These are phyloP conservation scores for Danielia reshetovae DNA, from an alignment of 805 yeast genomes.

Conservation along the genomic window DNA sequence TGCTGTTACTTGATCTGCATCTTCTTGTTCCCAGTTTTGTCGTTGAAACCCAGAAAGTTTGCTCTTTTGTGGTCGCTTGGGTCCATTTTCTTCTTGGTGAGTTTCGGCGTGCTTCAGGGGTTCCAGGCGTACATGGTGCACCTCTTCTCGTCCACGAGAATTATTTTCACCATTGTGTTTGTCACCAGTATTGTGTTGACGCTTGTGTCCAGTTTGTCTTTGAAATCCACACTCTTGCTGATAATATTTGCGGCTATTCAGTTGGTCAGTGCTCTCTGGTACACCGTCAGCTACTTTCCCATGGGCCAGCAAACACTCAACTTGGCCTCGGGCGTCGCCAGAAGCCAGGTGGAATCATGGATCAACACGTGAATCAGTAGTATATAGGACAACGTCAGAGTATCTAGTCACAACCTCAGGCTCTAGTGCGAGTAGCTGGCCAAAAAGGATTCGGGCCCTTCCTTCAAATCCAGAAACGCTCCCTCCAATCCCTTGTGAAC, in stretches of 20 bases:
- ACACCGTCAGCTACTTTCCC: conserved; percentile 46
- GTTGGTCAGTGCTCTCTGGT: conserved; percentile 40
- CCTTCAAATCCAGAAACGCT: conserved; percentile 32
- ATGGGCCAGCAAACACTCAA: conserved; percentile 42
- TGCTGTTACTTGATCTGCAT: conserved; percentile 41
- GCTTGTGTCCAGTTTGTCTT: conserved; percentile 31
- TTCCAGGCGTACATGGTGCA: conserved; percentile 37
- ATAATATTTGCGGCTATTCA: conserved; percentile 40
- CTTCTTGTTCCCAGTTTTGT: conserved; percentile 40
- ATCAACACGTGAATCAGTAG: conserved; percentile 27
- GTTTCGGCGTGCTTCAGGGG: conserved; percentile 45
- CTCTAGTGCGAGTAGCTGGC: conserved; percentile 10
- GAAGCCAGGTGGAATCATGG: conserved; percentile 44
- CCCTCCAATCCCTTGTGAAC: conserved; percentile 33
- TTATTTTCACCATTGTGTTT: conserved; percentile 36
- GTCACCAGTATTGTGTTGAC: conserved; percentile 38
- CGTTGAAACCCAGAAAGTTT: conserved; percentile 42
- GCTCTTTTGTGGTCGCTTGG: conserved; percentile 47
- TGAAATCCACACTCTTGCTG: conserved; percentile 35
- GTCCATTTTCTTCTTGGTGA: conserved; percentile 41
- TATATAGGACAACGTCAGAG: background rate
- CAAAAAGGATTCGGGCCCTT: conserved; percentile 16
- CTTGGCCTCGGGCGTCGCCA: conserved; percentile 40
- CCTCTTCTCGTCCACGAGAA: conserved; percentile 39
- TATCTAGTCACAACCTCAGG: background rate